phyloP scores from a whole-genome alignment of 176 grass and related monocot genomes.

The Carex pumila region DNA sequence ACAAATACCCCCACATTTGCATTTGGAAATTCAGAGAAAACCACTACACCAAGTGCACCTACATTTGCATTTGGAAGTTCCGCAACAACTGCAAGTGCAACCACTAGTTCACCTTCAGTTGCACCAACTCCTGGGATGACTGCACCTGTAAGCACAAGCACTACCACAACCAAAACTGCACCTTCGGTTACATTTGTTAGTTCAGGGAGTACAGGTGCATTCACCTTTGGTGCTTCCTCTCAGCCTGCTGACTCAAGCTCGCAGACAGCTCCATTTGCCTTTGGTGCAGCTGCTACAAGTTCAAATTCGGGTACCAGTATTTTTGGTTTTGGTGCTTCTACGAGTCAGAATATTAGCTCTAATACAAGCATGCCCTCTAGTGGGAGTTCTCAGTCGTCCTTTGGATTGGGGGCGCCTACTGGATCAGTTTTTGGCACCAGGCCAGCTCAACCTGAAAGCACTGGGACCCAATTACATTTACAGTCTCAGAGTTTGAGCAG shows the following conservation, averaged over 20 bases:
- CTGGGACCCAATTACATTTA: neutral
- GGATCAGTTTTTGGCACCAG: conserved; percentile 1
- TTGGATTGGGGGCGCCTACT: neutral
- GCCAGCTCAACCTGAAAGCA: conserved; percentile 12
- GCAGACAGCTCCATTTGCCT: neutral
- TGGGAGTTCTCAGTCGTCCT: conserved; percentile 3
- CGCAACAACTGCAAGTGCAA: neutral
- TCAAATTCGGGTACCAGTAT: neutral
- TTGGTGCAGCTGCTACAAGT: conserved; percentile 2
- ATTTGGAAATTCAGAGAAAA: conserved; percentile 13
- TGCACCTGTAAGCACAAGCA: neutral
- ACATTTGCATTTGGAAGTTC: conserved; percentile 11
- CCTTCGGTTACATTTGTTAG: conserved; percentile 5
- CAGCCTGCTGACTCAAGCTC: conserved; percentile 12
- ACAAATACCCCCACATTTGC: conserved; percentile 3
- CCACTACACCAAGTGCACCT: neutral
- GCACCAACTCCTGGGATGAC: neutral
- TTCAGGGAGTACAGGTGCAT: neutral
- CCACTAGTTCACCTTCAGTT: conserved; percentile 14
- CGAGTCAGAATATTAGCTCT: conserved; percentile 6
- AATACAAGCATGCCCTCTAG: neutral
- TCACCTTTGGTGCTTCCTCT: conserved; percentile 10
- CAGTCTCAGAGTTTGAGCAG: conserved; percentile 17
- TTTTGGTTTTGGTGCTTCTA: conserved; percentile 18
- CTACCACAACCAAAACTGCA: neutral